A percentile compares a stretch with the other conserved stretches of the same genome.
These are phyloP conservation scores for Eucommia ulmoides DNA, from an alignment of 257 asterid species.

Conservation along the genomic window DNA sequence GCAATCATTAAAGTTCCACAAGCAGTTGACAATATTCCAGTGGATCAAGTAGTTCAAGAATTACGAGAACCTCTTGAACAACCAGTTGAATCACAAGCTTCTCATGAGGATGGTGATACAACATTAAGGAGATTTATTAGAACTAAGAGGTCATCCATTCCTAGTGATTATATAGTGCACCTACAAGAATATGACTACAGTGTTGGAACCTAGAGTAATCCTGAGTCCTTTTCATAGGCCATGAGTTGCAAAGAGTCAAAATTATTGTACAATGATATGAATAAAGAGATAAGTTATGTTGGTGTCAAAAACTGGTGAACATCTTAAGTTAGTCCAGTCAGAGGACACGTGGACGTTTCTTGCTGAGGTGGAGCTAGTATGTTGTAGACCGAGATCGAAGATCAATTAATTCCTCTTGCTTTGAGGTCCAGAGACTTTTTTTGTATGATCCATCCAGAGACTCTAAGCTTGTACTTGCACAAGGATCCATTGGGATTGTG, in stretches of 20 bases:
- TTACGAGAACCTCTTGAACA: no score
- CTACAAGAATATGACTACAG: conserved; percentile 2
- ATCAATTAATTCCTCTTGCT: no score
- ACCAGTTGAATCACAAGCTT: background rate
- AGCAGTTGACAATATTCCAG: background rate
- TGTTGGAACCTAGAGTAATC: conserved; percentile 1
- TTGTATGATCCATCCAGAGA: no score
- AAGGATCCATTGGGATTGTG: no score
- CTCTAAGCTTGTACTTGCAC: no score
- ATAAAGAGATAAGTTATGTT: conserved; percentile 1
- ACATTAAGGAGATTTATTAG: conserved; percentile 5
- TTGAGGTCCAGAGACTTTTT: no score
- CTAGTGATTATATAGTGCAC: conserved; percentile 5
- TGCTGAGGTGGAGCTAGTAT: no score
- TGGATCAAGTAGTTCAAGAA: background rate
- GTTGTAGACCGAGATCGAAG: no score
- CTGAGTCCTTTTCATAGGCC: conserved; percentile 5
- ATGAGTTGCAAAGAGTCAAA: background rate
- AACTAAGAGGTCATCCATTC: background rate
- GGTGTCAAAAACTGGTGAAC: no score
- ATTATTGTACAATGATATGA: background rate
- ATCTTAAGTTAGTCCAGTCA: no score
- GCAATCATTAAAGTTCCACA: background rate
- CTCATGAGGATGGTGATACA: background rate
- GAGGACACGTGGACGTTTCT: no score